Evolutionary conservation across 495 filamentous ascomycete genomes (phyloP).

Genomic region (Penicillium parvum): DNA sequence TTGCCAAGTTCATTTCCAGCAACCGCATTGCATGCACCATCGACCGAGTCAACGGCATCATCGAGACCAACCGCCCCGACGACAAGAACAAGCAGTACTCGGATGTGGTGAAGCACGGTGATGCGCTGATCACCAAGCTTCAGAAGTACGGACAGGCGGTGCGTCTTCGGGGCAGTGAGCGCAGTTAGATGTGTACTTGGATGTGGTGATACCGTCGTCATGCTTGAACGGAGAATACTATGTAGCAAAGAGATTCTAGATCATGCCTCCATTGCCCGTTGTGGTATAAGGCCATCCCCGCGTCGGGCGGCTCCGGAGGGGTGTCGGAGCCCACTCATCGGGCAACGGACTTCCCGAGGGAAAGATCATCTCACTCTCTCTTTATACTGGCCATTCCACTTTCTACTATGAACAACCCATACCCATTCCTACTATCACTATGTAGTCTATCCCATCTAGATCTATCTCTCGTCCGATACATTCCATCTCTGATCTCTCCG

Average conservation of each 20-base stretch:
- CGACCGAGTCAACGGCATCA: conserved; percentile 94
- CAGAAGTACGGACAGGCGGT: conserved; percentile 99
- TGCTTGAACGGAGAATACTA: conserved; percentile 3
- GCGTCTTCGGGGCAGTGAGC: conserved; percentile 87
- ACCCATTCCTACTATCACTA: too few species aligned
- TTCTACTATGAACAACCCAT: too few species aligned
- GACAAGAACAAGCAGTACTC: conserved; percentile 99
- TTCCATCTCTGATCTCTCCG: too few species aligned
- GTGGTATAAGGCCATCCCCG: neutral
- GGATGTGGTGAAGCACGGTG: conserved; percentile 94
- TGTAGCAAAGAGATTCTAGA: too few species aligned
- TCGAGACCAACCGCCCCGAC: conserved; percentile 95
- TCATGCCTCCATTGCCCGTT: too few species aligned
- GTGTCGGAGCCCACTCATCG: conserved; percentile 8
- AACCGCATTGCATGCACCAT: conserved; percentile 94
- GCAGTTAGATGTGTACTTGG: conserved; percentile 44
- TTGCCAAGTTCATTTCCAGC: conserved; percentile 94
- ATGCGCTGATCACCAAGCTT: conserved; percentile 94
- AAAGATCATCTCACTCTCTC: conserved; percentile 14
- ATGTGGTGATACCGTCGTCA: conserved; percentile 4
- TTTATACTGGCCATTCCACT: too few species aligned
- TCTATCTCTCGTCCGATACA: conserved; percentile 12
- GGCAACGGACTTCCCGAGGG: conserved; percentile 20
- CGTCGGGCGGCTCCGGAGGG: conserved; percentile 19
- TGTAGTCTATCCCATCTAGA: neutral